Evolutionary conservation across 495 filamentous ascomycete species (phyloP), one percentile per base, ranked within the genome.

Genomic region (Aspergillus heteromorphus): DNA sequence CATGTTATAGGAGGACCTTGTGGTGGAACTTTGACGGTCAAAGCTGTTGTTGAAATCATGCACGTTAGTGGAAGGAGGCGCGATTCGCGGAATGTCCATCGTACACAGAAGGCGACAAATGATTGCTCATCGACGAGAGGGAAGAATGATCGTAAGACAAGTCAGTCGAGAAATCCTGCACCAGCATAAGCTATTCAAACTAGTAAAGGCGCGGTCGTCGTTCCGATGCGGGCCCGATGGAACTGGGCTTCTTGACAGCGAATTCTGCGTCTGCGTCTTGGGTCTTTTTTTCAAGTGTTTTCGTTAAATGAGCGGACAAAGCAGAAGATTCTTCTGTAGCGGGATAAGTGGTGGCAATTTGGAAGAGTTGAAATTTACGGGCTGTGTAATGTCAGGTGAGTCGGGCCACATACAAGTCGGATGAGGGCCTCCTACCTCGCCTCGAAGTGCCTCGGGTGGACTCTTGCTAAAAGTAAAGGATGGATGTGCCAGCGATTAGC

Each of bases 61-160:
- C 45, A 82, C 73, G 63, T 68, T 74, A 60, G 82, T 80, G 60
- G 79, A 74, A 52, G 78, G 79, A 53, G 74, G 69, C 36, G 76
- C 74, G 54, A 79, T 66, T 64, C 73, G 75, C 53, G 76, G 75
- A 49, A 79, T 78, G 59, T 84, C 80, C 83, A 86, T 87, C 58
- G 69, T 72, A 73, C 57, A 67, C 48, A 43, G 51, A 54, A 30
- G 38, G 49, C 51, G 42, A 52, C 25, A 45, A 54, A 48, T 16
- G 38, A 38, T 43, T 49, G 49, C 48, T 63, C 54, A 63, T 59
- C 48, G 51, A 53, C 30, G 42, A 40, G 25, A 49, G 40, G 50
- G 51, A 45, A 40, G 43, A 50, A 27, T 14, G 19, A 7, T 51
- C 36, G 29, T 17, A 47, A 10, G 16, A 53, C 14, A 40, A 17